phyloP scores from a whole-genome alignment of 495 filamentous ascomycete genomes.

The Aspergillus steynii region DNA sequence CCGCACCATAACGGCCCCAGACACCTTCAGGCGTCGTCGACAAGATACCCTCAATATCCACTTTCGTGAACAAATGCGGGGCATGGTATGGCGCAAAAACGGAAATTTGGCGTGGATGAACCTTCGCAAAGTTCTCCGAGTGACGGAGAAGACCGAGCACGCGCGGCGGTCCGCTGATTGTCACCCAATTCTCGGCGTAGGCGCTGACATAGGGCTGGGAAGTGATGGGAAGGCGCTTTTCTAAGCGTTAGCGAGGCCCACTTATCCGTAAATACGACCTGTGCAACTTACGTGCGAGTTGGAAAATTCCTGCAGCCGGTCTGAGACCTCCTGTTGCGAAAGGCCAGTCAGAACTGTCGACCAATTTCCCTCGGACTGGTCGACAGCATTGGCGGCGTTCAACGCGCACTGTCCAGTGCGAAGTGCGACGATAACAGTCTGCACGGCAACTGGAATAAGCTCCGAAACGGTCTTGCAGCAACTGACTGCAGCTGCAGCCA shows the following conservation, averaged over 20 bases:
- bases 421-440: slow-evolving; percentile 13
- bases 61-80: slow-evolving; percentile 25
- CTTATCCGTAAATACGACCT: slow-evolving; percentile 17
- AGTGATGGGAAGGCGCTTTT: slow-evolving; percentile 55
- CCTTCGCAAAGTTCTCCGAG: not conserved
- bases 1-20: not conserved
- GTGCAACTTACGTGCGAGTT: slow-evolving; percentile 49
- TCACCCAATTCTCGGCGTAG: slow-evolving; percentile 63
- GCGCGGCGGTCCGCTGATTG: slow-evolving; percentile 73
- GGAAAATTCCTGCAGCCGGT: slow-evolving; percentile 58
- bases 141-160: slow-evolving; percentile 39
- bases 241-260: slow-evolving; percentile 26
- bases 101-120: not conserved
- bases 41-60: slow-evolving; percentile 19
- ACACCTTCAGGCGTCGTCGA: too few species aligned
- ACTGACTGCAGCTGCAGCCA: slow-evolving; percentile 15
- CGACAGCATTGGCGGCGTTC: not conserved
- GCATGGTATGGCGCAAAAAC: slow-evolving; percentile 2
- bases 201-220: slow-evolving; percentile 72
- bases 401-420: slow-evolving; percentile 7
- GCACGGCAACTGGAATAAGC: slow-evolving; percentile 13
- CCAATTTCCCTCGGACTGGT: slow-evolving; percentile 21
- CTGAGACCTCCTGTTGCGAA: slow-evolving; percentile 50
- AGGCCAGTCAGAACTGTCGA: slow-evolving; percentile 17
- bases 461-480: slow-evolving; percentile 5